These are phyloP conservation scores for Penicillium freii DNA, from an alignment of 2,329 filamentous ascomycete species.

Conservation along the genomic window DNA sequence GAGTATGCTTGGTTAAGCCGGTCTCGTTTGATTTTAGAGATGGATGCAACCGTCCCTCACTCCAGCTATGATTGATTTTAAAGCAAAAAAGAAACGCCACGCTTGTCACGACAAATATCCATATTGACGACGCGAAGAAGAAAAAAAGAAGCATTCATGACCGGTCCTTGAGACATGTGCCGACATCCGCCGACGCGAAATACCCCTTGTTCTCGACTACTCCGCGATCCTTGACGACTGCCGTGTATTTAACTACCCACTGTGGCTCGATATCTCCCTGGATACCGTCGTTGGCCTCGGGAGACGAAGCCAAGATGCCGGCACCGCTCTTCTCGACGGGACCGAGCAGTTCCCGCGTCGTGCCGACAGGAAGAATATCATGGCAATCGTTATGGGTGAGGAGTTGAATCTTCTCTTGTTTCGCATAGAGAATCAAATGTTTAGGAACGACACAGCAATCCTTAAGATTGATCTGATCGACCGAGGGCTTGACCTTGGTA, in stretches of 20 bases:
- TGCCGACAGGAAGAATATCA: slow-evolving; percentile 83
- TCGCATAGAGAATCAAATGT: slow-evolving; percentile 79
- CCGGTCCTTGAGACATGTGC: slow-evolving; percentile 42
- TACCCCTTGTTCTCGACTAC: slow-evolving; percentile 99
- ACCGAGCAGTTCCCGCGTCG: slow-evolving; percentile 78
- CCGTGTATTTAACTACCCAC: slow-evolving; percentile 97
- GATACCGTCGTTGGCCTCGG: slow-evolving; percentile 55
- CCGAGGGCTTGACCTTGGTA: slow-evolving; percentile 70
- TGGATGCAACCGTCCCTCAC: slow-evolving; percentile 1
- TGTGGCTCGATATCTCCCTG: slow-evolving; percentile 77
- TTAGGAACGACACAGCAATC: slow-evolving; percentile 96
- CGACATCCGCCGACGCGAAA: slow-evolving; percentile 79
- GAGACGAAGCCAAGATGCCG: slow-evolving; percentile 67
- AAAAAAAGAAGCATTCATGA: slow-evolving; percentile 19
- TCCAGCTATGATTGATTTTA: slow-evolving; percentile 12
- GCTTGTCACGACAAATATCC: slow-evolving; percentile 20
- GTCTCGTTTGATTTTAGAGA: slow-evolving; percentile 10
- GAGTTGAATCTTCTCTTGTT: slow-evolving; percentile 76
- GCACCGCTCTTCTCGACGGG: slow-evolving; percentile 70
- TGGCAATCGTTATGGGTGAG: slow-evolving; percentile 93
- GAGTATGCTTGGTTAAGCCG: slow-evolving; percentile 84
- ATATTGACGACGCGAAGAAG: background rate
- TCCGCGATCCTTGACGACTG: slow-evolving; percentile 86
- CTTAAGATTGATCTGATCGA: slow-evolving; percentile 93
- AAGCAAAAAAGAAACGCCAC: slow-evolving; percentile 20